phyloP scores from a whole-genome alignment of 345 rosid genomes.

The Passiflora organensis region DNA sequence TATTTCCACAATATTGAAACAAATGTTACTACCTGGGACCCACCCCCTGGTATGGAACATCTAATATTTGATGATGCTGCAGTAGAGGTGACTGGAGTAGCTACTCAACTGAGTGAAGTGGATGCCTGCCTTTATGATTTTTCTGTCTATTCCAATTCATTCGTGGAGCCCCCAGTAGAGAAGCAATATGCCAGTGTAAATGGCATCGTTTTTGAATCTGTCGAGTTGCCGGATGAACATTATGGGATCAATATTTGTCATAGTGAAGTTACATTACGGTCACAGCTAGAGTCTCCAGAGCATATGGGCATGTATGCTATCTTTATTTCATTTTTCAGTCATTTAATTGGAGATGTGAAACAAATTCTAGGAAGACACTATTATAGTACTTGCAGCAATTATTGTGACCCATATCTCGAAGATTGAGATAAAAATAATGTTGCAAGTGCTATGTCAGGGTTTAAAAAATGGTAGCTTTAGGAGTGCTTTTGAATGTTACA shows the following conservation, averaged over 20 bases:
- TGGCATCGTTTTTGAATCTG: neutral
- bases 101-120: conserved; percentile 28
- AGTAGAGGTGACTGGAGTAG: conserved; percentile 25
- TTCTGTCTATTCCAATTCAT: conserved; percentile 7
- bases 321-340: neutral
- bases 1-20: conserved; percentile 64
- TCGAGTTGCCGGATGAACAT: conserved; percentile 27
- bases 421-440: neutral
- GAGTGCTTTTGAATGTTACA: neutral
- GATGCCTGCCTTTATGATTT: conserved; percentile 17
- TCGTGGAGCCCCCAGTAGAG: conserved; percentile 19
- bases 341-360: neutral
- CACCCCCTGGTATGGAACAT: conserved; percentile 70
- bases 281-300: conserved; percentile 18
- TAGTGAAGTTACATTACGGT: conserved; percentile 10
- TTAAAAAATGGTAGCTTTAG: too few relatives aligned
- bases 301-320: conserved; percentile 32
- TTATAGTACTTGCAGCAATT: neutral
- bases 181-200: neutral
- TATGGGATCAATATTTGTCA: conserved; percentile 14
- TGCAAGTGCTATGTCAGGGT: too few relatives aligned
- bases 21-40: conserved; percentile 60
- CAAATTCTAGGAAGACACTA: too few relatives aligned
- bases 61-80: conserved; percentile 18
- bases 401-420: neutral